Base-by-base conservation (phyloP, 257 asterid species). In the Solanum peruvianum region DNA sequence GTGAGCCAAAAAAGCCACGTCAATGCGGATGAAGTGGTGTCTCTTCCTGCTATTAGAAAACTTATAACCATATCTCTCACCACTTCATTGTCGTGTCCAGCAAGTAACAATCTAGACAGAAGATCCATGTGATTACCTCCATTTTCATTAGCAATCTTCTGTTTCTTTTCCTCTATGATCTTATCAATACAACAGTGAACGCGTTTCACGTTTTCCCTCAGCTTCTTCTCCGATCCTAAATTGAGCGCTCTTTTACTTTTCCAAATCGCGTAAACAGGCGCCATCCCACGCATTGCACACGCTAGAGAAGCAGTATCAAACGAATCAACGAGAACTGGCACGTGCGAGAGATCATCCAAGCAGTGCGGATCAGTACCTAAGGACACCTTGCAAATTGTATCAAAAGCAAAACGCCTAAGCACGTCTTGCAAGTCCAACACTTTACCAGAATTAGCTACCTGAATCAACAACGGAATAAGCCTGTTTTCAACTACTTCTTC, bases 211-310 rank as follows among this genome's bases (percentile, higher is more conserved):
- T 1, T 94, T 87, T 92, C 93, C 23, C 85, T 91, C 88, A 95
- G 85, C 0, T 90, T 87, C 62, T 86, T 93, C 91, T 95, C 98
- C 2, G 89, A 31, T 3, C 98, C 98, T 20, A 93, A 16, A 23
- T 91, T 92, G 81, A 95, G 58, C 7, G 89, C 84, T 73, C 94
- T 87, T 90, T 94, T 95, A 7, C 86, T 8, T 78, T 91, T 95
- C 98, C 98, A 95, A 1, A 94, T 84, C 1, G 91, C 92, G 2
- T 33, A 60, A 0, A 93, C 71, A 10, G 94, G 93, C 8, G 92
- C 93, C n/a, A 91, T 81, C 1, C 94, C 96, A 1, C 97, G 94
- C 91, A 70, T 86, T 35, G 98, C 95, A 41, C 92, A 92, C n/a
- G 86, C 86, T 88, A 33, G 86, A 0, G 96, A 91, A 0, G 98